phyloP scores from a whole-genome alignment of 345 rosid species.

The Garcia nutans region DNA sequence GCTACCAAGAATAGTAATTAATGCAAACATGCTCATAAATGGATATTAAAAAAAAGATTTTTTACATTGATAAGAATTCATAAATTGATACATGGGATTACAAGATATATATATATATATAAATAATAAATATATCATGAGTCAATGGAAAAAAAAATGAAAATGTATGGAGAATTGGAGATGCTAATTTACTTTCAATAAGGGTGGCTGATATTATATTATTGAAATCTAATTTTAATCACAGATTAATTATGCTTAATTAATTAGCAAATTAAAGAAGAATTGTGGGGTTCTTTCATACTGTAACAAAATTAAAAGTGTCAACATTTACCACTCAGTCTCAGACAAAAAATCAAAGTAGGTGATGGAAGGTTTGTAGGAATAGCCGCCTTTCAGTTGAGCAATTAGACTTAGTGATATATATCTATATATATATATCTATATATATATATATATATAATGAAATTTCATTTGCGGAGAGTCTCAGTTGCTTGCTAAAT shows the following conservation, averaged over 20 bases:
- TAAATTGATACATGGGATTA: no score
- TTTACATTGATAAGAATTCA: no score
- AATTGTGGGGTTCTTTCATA: neutral
- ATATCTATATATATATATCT: no score
- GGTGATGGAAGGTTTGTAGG: constrained; percentile 7
- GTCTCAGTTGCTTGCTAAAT: constrained; percentile 9
- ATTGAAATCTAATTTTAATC: neutral
- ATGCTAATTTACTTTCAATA: neutral
- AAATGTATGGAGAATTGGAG: no score
- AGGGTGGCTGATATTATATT: neutral
- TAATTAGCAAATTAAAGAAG: neutral
- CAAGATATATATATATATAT: no score
- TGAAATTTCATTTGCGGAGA: neutral
- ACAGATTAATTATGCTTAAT: neutral
- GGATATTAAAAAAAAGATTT: no score
- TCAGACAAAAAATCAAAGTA: neutral
- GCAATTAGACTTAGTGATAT: neutral
- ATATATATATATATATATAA: no score
- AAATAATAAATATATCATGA: no score
- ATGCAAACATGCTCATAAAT: no score
- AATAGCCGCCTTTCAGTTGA: constrained; percentile 11
- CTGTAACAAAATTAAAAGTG: neutral
- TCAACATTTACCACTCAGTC: neutral
- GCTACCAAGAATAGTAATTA: no score
- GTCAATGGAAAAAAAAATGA: no score